A percentile compares a stretch with the other conserved stretches of the same genome.
These are phyloP conservation scores for Cruciata laevipes DNA, from an alignment of 257 asterid species.

Conservation along the genomic window DNA sequence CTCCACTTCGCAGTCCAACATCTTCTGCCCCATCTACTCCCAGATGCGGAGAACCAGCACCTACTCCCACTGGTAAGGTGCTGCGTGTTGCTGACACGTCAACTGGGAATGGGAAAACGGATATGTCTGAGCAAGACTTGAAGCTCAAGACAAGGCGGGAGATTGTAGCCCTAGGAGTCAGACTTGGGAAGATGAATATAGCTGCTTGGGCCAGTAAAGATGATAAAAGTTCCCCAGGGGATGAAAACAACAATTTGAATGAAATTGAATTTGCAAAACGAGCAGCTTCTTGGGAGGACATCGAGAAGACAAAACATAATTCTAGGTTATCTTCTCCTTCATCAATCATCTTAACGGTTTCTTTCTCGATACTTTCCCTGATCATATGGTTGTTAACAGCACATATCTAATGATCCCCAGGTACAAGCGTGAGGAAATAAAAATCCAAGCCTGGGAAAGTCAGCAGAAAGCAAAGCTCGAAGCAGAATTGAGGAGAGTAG, in stretches of 20 bases:
- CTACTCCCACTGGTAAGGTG: slow-evolving; percentile 40
- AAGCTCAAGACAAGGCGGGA: slow-evolving; percentile 80
- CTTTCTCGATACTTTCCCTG: neutral
- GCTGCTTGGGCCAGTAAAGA: slow-evolving; percentile 99
- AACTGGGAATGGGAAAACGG: slow-evolving; percentile 37
- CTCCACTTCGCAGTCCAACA: slow-evolving; percentile 86
- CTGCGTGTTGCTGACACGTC: slow-evolving; percentile 20
- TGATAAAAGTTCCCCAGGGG: slow-evolving; percentile 36
- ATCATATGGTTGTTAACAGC: slow-evolving; percentile 3
- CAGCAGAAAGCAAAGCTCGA: slow-evolving; percentile 87
- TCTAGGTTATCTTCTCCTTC: slow-evolving; percentile 53
- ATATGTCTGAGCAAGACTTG: slow-evolving; percentile 68
- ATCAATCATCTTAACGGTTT: neutral
- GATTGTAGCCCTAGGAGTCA: slow-evolving; percentile 88
- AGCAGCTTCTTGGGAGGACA: slow-evolving; percentile 95
- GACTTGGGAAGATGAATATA: slow-evolving; percentile 90
- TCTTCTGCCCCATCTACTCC: slow-evolving; percentile 92
- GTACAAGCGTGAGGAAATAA: slow-evolving; percentile 79
- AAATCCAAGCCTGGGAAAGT: slow-evolving; percentile 96
- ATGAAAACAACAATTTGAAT: slow-evolving; percentile 24
- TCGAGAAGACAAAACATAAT: slow-evolving; percentile 70
- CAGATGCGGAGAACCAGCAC: slow-evolving; percentile 63
- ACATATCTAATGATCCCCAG: slow-evolving; percentile 26
- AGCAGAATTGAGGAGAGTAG: slow-evolving; percentile 93
- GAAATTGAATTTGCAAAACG: slow-evolving; percentile 71